Conservation (phyloP, 1,284 basidiomycete genomes). For the Ceratobasidium theobromae region DNA sequence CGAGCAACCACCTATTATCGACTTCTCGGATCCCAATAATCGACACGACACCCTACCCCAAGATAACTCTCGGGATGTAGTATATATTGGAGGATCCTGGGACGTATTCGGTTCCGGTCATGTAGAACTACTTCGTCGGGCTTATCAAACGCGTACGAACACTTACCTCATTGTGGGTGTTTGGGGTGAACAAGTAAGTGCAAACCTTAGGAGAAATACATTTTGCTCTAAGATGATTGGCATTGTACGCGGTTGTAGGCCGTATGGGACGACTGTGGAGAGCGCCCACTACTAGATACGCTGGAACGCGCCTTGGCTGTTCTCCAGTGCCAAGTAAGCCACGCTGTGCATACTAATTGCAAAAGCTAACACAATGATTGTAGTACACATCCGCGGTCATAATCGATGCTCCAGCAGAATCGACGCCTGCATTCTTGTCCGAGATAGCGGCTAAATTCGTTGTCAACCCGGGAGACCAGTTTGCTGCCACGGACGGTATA, state of each 20-base stretch:
- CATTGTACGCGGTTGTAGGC: conserved; percentile 5
- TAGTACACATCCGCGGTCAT: conserved; percentile 25
- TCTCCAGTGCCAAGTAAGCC: conserved; percentile 36
- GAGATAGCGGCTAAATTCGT: conserved; percentile 28
- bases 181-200: conserved; percentile 36
- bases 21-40: conserved; percentile 27
- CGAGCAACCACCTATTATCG: conserved; percentile 26
- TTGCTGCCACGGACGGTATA: conserved; percentile 13
- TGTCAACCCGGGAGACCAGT: conserved; percentile 14
- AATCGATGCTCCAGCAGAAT: conserved; percentile 16
- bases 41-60: conserved; percentile 10
- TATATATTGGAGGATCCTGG: conserved; percentile 37
- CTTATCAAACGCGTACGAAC: conserved; percentile 13
- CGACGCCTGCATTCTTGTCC: conserved; percentile 11
- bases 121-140: conserved; percentile 36
- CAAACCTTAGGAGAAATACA: neutral
- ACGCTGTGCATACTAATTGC: neutral
- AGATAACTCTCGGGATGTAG: conserved; percentile 28
- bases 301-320: conserved; percentile 37
- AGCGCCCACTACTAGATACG: conserved; percentile 33
- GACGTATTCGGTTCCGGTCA: conserved; percentile 38
- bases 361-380: neutral
- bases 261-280: conserved; percentile 32
- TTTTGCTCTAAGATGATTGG: neutral
- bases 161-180: conserved; percentile 36